These are phyloP conservation scores for Aspergillus brunneoviolaceus DNA, from an alignment of 2,329 filamentous ascomycete species.

Conservation along the genomic window DNA sequence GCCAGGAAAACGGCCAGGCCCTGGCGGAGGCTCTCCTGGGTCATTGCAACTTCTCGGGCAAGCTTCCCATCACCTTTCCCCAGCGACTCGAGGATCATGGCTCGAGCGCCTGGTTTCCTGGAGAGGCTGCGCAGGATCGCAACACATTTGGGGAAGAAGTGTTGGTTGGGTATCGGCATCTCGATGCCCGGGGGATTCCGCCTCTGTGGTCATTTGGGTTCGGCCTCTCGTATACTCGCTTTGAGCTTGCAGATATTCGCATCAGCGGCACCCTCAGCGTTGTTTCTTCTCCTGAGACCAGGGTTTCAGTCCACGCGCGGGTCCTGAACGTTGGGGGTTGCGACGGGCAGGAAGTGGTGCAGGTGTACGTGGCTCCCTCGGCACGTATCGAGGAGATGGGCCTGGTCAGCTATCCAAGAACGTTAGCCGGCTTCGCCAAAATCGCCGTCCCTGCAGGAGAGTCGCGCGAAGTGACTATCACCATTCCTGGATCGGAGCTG, in stretches of 20 bases:
- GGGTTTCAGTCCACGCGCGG: not conserved
- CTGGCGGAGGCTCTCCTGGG: conserved; percentile 67
- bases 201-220: conserved; percentile 72
- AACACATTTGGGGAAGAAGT: conserved; percentile 71
- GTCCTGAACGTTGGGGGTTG: conserved; percentile 3
- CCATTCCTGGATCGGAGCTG: too few relatives aligned
- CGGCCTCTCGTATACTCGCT: conserved; percentile 70
- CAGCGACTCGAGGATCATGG: conserved; percentile 64
- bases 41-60: conserved; percentile 63
- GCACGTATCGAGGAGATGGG: too few relatives aligned
- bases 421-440: too few relatives aligned
- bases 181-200: conserved; percentile 60
- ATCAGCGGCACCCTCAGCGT: not conserved
- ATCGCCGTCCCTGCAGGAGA: too few relatives aligned
- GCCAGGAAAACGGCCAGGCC: conserved; percentile 68
- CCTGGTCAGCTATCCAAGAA: too few relatives aligned
- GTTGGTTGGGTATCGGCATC: conserved; percentile 72
- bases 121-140: conserved; percentile 59
- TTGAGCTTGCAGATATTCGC: conserved; percentile 40
- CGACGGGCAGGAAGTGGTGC: conserved; percentile 8
- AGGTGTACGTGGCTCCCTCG: conserved; percentile 5
- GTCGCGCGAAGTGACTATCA: too few relatives aligned
- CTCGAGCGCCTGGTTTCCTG: conserved; percentile 70
- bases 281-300: not conserved
- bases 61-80: conserved; percentile 65